Evolutionary conservation across 2,329 filamentous ascomycete genomes (phyloP), one percentile per base, ranked within the genome.

Genomic region (Penicillium verrucosum): DNA sequence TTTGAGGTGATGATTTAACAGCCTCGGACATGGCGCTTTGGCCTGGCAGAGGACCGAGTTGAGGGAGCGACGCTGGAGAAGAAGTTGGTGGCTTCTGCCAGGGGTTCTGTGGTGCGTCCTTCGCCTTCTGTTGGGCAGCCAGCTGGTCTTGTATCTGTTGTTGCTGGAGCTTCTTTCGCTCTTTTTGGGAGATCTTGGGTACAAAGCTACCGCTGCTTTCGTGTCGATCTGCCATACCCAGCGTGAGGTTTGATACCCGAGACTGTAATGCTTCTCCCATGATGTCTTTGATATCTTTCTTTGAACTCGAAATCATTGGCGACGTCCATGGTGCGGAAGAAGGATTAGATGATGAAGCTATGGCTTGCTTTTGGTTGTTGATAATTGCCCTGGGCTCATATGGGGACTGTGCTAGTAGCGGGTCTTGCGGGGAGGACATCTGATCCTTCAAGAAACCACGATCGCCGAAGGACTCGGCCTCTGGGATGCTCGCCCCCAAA

Each of bases 111-210:
- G 69, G 60, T 47, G 62, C 61, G 54, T 76, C 73, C 52, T 72
- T 77, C 62, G 66, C 57, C 53, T 70, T 69, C 54, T 71, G 62
- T 49, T 70, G 63, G 51, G 71, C 70, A 48, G 62, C 68, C 57
- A 70, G 60, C 56, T 68, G 68, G 38, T 75, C 81, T 76, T 77
- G 74, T 54, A 76, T 66, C 66, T 89, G 85, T 59, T 85, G 81
- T 66, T 91, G 88, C 65, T 91, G 85, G 62, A 92, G 85, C 69
- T 85, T 89, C 76, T 96, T 97, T 23, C 92, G 86, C 72, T 97
- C 92, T 69, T 94, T 96, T 66, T 97, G 94, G 0, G 92, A 96
- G 63, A 96, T 75, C 70, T 90, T 96, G 0, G 77, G 74, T 37
- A 77, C 71, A 27, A 77, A 68, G 65, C 68, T 66, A 66, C 73